A percentile compares a stretch with the other conserved stretches of the same genome.
phyloP scores from a whole-genome alignment of 768 basidiomycete species.

The Hericium coralloides region DNA sequence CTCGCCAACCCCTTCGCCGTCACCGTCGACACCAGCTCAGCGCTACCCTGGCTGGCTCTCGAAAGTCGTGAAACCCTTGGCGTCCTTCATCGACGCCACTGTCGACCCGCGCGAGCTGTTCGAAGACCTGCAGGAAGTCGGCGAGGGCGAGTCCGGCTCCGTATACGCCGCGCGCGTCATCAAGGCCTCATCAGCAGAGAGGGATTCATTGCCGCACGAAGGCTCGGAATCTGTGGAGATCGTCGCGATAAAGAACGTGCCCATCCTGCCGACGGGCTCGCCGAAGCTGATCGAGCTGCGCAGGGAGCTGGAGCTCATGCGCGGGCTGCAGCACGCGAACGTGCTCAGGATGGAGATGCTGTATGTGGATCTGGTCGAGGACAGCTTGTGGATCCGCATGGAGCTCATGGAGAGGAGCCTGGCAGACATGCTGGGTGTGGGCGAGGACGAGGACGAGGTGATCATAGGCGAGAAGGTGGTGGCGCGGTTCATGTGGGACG shows the following conservation, averaged over 20 bases:
- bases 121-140: constrained; percentile 65
- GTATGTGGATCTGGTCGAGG: constrained; percentile 51
- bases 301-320: constrained; percentile 53
- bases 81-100: constrained; percentile 53
- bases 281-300: constrained; percentile 57
- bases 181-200: neutral
- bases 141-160: constrained; percentile 75
- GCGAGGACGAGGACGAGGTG: constrained; percentile 58
- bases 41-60: constrained; percentile 59
- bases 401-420: constrained; percentile 85
- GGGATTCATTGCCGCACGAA: constrained; percentile 10
- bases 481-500: constrained; percentile 70
- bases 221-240: constrained; percentile 12
- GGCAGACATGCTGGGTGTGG: constrained; percentile 65
- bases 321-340: constrained; percentile 48
- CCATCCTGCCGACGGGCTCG: constrained; percentile 46
- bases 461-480: constrained; percentile 60
- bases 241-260: constrained; percentile 75
- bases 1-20: neutral
- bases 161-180: constrained; percentile 41
- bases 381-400: constrained; percentile 77
- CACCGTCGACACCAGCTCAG: constrained; percentile 19
- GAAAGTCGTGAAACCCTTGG: constrained; percentile 46
- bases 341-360: constrained; percentile 59
- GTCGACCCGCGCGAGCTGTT: constrained; percentile 59